Conservation (phyloP, 352 stramenopile genomes). For the Globisporangium rhizosaccharum region DNA sequence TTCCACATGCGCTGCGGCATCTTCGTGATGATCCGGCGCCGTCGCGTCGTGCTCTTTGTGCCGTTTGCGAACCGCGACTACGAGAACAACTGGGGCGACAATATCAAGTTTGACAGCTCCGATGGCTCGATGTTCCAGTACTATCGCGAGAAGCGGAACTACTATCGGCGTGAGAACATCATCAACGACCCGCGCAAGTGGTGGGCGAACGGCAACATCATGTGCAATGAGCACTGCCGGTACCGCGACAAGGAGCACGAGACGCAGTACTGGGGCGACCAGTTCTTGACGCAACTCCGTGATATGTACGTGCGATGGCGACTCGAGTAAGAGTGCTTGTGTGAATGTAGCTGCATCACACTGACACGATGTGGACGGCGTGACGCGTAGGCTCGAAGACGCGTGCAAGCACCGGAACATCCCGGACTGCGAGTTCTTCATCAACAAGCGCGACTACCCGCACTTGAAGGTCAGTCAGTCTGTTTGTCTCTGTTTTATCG, state of each 20-base stretch:
- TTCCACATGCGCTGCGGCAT: constrained; percentile 98
- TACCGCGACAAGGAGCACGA: constrained; percentile 86
- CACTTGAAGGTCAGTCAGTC: constrained; percentile 90
- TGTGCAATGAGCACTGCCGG: constrained; percentile 95
- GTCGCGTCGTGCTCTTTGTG: constrained; percentile 94
- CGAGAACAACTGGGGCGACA: constrained; percentile 94
- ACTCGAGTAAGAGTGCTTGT: neutral
- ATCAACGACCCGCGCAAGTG: constrained; percentile 87
- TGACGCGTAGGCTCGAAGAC: constrained; percentile 80
- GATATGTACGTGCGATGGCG: constrained; percentile 78
- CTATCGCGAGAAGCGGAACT: constrained; percentile 84
- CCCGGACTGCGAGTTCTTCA: constrained; percentile 99
- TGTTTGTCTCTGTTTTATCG: neutral
- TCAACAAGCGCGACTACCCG: constrained; percentile 99
- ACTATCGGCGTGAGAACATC: constrained; percentile 78
- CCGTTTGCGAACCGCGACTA: constrained; percentile 98
- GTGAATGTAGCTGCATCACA: neutral
- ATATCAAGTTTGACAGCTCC: constrained; percentile 88
- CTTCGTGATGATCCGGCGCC: constrained; percentile 97
- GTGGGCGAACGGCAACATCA: constrained; percentile 99
- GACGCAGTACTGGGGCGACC: constrained; percentile 96
- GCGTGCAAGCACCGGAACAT: constrained; percentile 92
- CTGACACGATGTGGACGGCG: neutral
- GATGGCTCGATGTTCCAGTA: constrained; percentile 90
- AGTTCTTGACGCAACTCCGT: constrained; percentile 93